A percentile compares a stretch with the other conserved stretches of the same genome.
phyloP scores from a whole-genome alignment of 2,329 filamentous ascomycete species.

The Aspergillus terreus region DNA sequence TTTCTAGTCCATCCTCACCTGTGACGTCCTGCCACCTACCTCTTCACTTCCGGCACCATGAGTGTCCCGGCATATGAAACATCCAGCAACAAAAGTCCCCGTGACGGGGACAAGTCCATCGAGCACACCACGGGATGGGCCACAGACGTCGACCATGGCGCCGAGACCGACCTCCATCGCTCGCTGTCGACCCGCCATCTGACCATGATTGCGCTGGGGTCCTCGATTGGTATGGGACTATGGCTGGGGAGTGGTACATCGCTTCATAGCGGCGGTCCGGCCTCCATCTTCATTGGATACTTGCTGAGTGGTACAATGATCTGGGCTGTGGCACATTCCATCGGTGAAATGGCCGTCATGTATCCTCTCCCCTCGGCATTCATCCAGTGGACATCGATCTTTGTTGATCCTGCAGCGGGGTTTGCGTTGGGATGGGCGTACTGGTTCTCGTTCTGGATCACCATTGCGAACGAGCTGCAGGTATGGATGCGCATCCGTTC shows the following conservation, averaged over 20 bases:
- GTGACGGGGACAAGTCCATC: background rate
- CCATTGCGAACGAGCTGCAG: slow-evolving; percentile 44
- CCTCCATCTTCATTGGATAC: slow-evolving; percentile 45
- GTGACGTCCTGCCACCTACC: background rate
- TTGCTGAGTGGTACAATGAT: slow-evolving; percentile 37
- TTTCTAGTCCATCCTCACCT: background rate
- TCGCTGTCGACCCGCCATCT: slow-evolving; percentile 39
- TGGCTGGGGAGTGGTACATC: slow-evolving; percentile 47
- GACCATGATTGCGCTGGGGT: slow-evolving; percentile 39
- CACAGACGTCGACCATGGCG: slow-evolving; percentile 18
- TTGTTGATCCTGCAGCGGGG: slow-evolving; percentile 41
- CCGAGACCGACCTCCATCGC: slow-evolving; percentile 34
- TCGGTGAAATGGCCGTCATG: slow-evolving; percentile 47
- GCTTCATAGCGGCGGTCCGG: slow-evolving; percentile 41
- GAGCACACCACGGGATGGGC: background rate
- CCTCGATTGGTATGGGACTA: slow-evolving; percentile 46
- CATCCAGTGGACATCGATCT: slow-evolving; percentile 47
- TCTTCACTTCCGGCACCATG: background rate
- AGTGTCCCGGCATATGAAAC: background rate
- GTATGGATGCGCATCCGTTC: slow-evolving; percentile 8
- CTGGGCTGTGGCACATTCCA: slow-evolving; percentile 46
- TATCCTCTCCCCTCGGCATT: slow-evolving; percentile 47
- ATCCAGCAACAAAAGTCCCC: background rate
- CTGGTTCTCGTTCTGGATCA: slow-evolving; percentile 45
- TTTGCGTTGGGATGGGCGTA: slow-evolving; percentile 49